Percentiles rank a stretch among this genome's conserved stretches.
phyloP scores from a whole-genome alignment of 495 filamentous ascomycete species.

The Hypoxylon trugodes region DNA sequence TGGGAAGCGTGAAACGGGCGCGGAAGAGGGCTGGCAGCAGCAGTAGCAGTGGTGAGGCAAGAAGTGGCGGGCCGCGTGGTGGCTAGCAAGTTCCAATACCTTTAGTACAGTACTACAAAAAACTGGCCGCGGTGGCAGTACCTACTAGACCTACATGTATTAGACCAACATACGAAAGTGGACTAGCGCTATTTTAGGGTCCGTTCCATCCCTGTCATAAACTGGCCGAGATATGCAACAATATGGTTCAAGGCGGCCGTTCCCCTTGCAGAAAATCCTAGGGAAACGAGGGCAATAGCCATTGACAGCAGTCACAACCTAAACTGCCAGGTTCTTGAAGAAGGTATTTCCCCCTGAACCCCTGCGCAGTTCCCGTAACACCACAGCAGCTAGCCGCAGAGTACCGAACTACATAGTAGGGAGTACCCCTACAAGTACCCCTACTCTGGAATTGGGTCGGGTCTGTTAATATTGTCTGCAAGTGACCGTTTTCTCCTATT shows the following conservation, averaged over 20 bases:
- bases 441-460: background rate
- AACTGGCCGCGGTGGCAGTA: background rate
- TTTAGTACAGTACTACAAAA: too few relatives aligned
- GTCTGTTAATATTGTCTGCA: background rate
- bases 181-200: slow-evolving; percentile 29
- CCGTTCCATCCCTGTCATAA: slow-evolving; percentile 35
- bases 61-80: slow-evolving; percentile 8
- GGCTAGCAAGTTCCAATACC: too few relatives aligned
- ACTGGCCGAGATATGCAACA: slow-evolving; percentile 25
- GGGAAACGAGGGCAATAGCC: slow-evolving; percentile 1
- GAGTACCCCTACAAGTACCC: too few relatives aligned
- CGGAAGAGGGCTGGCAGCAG: background rate
- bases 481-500: slow-evolving; percentile 5
- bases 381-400: slow-evolving; percentile 13
- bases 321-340: too few relatives aligned
- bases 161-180: too few relatives aligned
- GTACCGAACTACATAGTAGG: slow-evolving; percentile 12
- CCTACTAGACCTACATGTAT: too few relatives aligned
- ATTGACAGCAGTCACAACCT: too few relatives aligned
- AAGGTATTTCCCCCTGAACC: slow-evolving; percentile 3
- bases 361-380: slow-evolving; percentile 13
- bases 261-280: slow-evolving; percentile 33
- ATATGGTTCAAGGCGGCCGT: slow-evolving; percentile 12
- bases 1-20: background rate
- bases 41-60: background rate